These are phyloP conservation scores for Alternaria gaisen DNA, from an alignment of 2,329 filamentous ascomycete genomes.

Conservation along the genomic window DNA sequence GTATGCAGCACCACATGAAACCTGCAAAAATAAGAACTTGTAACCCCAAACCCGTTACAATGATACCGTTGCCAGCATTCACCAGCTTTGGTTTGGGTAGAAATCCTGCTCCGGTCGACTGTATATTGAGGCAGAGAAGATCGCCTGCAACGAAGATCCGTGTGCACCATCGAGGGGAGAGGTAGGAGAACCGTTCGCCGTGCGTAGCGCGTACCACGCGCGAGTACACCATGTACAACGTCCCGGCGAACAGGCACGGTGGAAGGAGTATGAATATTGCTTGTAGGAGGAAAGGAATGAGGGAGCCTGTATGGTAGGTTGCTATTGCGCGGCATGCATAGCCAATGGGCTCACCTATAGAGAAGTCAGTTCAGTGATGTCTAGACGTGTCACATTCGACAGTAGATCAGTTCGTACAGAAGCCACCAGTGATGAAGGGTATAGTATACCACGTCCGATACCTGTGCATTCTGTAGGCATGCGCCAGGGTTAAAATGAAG, in stretches of 20 bases:
- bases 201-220: constrained; percentile 49
- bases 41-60: constrained; percentile 64
- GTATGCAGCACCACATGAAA: constrained; percentile 58
- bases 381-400: constrained; percentile 17
- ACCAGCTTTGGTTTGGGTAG: constrained; percentile 23
- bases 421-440: constrained; percentile 56
- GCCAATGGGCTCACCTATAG: constrained; percentile 61
- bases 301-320: constrained; percentile 37
- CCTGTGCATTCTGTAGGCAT: constrained; percentile 53
- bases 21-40: constrained; percentile 67
- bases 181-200: constrained; percentile 51
- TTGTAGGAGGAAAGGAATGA: constrained; percentile 51
- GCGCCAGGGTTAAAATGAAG: constrained; percentile 48
- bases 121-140: constrained; percentile 60
- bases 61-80: constrained; percentile 42
- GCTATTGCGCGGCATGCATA: constrained; percentile 59
- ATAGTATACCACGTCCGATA: constrained; percentile 59
- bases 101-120: constrained; percentile 56
- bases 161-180: constrained; percentile 57
- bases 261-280: constrained; percentile 52
- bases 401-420: constrained; percentile 53
- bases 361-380: not conserved
- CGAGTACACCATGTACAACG: constrained; percentile 55
- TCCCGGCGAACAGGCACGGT: constrained; percentile 55
- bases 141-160: constrained; percentile 64